Conservation (phyloP, 495 filamentous ascomycete species). For the Coniosporium apollinis region DNA sequence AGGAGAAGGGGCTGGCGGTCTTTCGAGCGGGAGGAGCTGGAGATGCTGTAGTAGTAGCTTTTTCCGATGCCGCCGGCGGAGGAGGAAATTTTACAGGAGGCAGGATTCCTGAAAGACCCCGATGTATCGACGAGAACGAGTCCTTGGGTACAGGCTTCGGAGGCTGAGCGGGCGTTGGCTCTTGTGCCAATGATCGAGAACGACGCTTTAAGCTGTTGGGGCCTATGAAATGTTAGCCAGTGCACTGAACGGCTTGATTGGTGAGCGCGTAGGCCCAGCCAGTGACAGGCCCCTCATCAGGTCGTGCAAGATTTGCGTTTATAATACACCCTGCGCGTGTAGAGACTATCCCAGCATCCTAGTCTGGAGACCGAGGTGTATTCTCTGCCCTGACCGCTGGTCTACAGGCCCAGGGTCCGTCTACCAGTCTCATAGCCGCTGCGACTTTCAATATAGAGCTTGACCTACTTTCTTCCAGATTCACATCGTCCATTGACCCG, state of each 20-base stretch:
- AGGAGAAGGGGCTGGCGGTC: constrained; percentile 65
- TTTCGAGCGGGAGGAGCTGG: constrained; percentile 41
- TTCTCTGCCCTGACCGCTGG: too few relatives aligned
- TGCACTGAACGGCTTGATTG: not conserved
- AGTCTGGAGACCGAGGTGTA: too few relatives aligned
- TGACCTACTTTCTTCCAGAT: too few relatives aligned
- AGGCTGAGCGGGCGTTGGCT: not conserved
- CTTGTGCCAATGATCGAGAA: not conserved
- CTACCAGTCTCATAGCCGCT: too few relatives aligned
- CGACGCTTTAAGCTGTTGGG: not conserved
- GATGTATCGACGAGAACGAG: constrained; percentile 13
- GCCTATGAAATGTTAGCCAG: not conserved
- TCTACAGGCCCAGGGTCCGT: too few relatives aligned
- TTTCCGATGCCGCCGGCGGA: constrained; percentile 13
- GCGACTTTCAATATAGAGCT: too few relatives aligned
- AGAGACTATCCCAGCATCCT: too few relatives aligned
- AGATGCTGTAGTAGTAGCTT: constrained; percentile 25
- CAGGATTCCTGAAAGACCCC: constrained; percentile 13
- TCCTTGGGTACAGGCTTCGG: not conserved
- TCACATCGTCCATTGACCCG: too few relatives aligned
- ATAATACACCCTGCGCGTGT: too few relatives aligned
- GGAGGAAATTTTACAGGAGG: constrained; percentile 5
- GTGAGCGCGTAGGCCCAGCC: constrained; percentile 10
- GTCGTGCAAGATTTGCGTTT: constrained; percentile 41
- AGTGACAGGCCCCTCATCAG: constrained; percentile 21